These are phyloP conservation scores for Scedosporium boydii DNA, from an alignment of 2,329 filamentous ascomycete species.

Conservation along the genomic window DNA sequence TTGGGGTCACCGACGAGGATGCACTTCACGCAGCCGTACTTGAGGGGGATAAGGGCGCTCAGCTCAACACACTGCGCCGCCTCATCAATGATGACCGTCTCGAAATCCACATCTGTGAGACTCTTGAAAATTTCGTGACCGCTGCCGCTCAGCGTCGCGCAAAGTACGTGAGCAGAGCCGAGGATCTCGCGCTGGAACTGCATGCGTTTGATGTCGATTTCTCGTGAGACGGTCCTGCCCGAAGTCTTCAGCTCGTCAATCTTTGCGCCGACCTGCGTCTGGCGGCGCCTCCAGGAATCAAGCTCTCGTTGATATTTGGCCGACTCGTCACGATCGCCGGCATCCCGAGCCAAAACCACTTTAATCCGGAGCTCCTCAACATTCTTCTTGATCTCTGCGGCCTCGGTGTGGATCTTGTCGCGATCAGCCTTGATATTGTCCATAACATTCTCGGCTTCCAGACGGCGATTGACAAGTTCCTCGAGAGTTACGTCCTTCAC, in stretches of 20 bases:
- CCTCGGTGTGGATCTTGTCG: conserved; percentile 54
- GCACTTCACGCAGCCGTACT: conserved; percentile 95
- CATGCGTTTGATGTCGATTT: conserved; percentile 76
- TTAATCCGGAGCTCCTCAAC: conserved; percentile 62
- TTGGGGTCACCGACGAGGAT: conserved; percentile 97
- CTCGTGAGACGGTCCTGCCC: conserved; percentile 70
- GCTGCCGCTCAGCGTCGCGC: conserved; percentile 87
- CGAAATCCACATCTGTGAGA: conserved; percentile 88
- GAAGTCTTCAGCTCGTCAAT: conserved; percentile 85
- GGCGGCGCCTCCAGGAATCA: conserved; percentile 66
- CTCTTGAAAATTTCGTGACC: conserved; percentile 97
- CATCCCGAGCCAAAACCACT: conserved; percentile 57
- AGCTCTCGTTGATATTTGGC: conserved; percentile 64
- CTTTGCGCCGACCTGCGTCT: conserved; percentile 61
- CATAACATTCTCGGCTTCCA: conserved; percentile 52
- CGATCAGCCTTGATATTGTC: conserved; percentile 45
- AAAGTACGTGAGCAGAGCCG: conserved; percentile 83
- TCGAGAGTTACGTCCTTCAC: conserved; percentile 91
- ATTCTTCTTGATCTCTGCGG: conserved; percentile 63
- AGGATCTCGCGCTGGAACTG: conserved; percentile 85
- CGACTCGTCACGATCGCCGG: conserved; percentile 35
- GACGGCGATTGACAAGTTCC: conserved; percentile 70
- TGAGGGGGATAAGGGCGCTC: conserved; percentile 89
- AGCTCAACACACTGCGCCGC: conserved; percentile 97
- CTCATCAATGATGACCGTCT: conserved; percentile 97